Evolutionary conservation across 495 filamentous ascomycete species (phyloP), one percentile per base, ranked within the genome.

Genomic region (Clavariopsis aquatica): DNA sequence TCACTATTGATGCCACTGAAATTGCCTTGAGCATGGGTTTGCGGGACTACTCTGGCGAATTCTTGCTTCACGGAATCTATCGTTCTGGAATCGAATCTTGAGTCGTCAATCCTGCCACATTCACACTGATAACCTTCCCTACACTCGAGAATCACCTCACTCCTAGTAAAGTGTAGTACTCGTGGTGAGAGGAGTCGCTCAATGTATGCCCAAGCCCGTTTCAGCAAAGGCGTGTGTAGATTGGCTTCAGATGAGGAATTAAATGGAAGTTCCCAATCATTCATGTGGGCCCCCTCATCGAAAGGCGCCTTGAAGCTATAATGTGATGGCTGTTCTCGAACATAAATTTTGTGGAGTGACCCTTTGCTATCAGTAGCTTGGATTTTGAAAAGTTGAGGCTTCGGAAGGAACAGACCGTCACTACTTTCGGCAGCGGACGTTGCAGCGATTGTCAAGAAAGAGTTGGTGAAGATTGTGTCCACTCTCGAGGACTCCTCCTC

Each of bases 101-200:
- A 46, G 36, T 69, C 46, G 20, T 65, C 57, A 27, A 69, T 65
- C 19, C 66, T 56, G 43, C 68, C 68, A 24, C 69, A 70, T 47
- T 68, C 72, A 55, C 69, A 73, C 27, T 64, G 57, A 26, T 72
- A 57, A 22, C 20, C 54, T 45, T 66, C 65, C 20, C 56, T 61
- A 45, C 72, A 75, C 46, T 75, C 72, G 38, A 72, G 62, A 29
- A 66, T 60, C 59, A 73, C 63, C 29, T 71, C 71, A 28, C 53
- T 66, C 34, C 34, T 49, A 6, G 69, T 69, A 36, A 70, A 73
- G 43, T 73, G 71, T 1, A 69, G 27, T 13, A 73, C 63, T 8
- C 71, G 54, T 10, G 61, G 46, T 10, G 69, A 65, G 13, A 73
- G 46, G 2, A 66, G 38, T 15, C 69, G 62, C 51, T 73, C 71